Percentiles rank a stretch among this genome's conserved stretches.
Evolutionary conservation across 2,329 filamentous ascomycete species (phyloP).

Genomic region (Pseudophaeomoniella oleicola): DNA sequence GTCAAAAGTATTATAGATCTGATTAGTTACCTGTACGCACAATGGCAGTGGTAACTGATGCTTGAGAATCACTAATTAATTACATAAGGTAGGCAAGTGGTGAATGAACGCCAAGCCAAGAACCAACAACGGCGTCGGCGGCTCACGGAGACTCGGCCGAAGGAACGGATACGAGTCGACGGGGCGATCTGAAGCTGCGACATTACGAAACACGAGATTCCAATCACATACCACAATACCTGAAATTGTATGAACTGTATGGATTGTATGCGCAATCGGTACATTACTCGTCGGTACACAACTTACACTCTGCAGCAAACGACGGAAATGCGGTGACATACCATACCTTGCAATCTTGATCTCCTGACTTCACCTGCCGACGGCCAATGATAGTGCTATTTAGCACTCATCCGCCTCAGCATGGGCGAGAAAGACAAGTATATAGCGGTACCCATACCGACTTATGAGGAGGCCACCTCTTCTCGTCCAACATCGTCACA

Average conservation of each 20-base stretch:
- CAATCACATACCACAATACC: no score
- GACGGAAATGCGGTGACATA: background rate
- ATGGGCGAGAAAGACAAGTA: slow-evolving; percentile 41
- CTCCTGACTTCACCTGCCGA: background rate
- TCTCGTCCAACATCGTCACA: slow-evolving; percentile 39
- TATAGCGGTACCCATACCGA: slow-evolving; percentile 57
- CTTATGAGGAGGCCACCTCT: slow-evolving; percentile 67
- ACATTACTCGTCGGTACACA: background rate
- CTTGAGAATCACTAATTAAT: no score
- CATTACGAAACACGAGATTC: background rate
- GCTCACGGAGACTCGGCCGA: no score
- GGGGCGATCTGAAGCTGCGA: background rate
- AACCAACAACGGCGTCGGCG: no score
- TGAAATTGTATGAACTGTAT: no score
- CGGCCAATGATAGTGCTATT: slow-evolving; percentile 1
- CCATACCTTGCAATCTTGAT: background rate
- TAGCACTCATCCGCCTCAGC: background rate
- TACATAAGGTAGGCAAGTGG: no score
- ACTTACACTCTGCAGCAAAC: background rate
- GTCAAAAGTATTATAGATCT: no score
- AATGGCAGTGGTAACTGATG: no score
- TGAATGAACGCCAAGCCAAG: no score
- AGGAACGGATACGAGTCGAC: no score
- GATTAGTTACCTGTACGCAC: no score
- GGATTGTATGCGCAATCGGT: background rate